Evolutionary conservation across 768 basidiomycete species (phyloP), one percentile per base, ranked within the genome.

Genomic region (Amanita rimosa): DNA sequence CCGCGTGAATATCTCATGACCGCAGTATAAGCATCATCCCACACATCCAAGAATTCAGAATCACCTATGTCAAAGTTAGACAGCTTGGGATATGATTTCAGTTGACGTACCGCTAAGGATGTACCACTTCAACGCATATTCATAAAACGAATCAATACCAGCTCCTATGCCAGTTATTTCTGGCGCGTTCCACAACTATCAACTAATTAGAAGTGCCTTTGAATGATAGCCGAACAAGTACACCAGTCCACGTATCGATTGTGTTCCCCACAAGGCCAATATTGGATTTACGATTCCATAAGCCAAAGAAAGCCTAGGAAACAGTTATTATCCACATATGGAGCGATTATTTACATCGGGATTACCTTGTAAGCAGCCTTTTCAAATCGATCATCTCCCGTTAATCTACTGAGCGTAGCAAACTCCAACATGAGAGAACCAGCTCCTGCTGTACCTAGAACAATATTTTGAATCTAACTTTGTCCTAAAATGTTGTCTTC

Each of bases 391-490:
- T 83, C 76, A 58, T 96, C 92, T 5, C 88, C 86, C 29, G 93
- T 95, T 34, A 99, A 72, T 27, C 94, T 81, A 58, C 88, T 90
- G 21, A 99, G 68, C 13, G 89, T 85, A n/a, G 82, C 89, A 59
- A 98, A 97, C 62, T 99, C 96, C 19, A 99, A 68, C 29, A 98
- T 81, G 48, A 99, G 68, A 24, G 92, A 93, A 11, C 92, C 92
- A 34, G 92, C 94, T 39, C 91, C 95, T 31, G 94, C 91, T 29
- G 89, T 81, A 64, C 90, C 90, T 93, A 55, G 29, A 34, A 22
- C 6, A 34, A 26, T 29, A 36, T 52, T 26, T 37, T 35, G 40
- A 50, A 54, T 35, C 31, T 17, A 47, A 19, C 48, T 43, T 49
- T 33, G 36, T 24, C 14, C 19, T 21, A 11, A 36, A 42, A 22